Conservation (phyloP, 805 yeast species). For the Candida awuae region DNA sequence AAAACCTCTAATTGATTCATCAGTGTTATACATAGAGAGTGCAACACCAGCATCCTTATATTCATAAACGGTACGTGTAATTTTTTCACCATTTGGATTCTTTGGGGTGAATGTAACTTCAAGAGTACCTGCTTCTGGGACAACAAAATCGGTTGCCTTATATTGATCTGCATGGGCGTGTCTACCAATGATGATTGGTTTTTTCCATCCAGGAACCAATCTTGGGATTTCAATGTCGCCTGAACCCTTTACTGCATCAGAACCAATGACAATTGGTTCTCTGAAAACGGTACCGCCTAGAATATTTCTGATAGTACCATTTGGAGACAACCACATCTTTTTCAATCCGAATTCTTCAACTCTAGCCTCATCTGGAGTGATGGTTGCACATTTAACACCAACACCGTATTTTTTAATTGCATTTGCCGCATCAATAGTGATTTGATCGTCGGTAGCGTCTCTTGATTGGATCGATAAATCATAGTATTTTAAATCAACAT, state of each 20-base stretch:
- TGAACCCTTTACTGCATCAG: conserved; percentile 24
- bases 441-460: conserved; percentile 63
- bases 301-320: conserved; percentile 76
- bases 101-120: conserved; percentile 59
- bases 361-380: conserved; percentile 76
- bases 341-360: conserved; percentile 66
- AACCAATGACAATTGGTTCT: conserved; percentile 69
- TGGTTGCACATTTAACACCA: conserved; percentile 79
- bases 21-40: conserved; percentile 77
- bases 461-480: conserved; percentile 63
- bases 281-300: conserved; percentile 79
- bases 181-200: conserved; percentile 79
- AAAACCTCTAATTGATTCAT: conserved; percentile 66
- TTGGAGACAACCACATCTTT: conserved; percentile 82
- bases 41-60: conserved; percentile 67
- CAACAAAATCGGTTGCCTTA: conserved; percentile 66
- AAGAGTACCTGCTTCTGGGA: conserved; percentile 59
- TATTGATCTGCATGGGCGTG: conserved; percentile 83
- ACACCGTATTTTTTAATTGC: conserved; percentile 71
- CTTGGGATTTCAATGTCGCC: conserved; percentile 54
- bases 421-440: conserved; percentile 71
- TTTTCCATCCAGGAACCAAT: conserved; percentile 70
- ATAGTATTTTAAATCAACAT: conserved; percentile 67
- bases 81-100: conserved; percentile 41
- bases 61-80: conserved; percentile 48